Evolutionary conservation across 768 basidiomycete genomes (phyloP).

Genomic region (Mrakia blollopis): DNA sequence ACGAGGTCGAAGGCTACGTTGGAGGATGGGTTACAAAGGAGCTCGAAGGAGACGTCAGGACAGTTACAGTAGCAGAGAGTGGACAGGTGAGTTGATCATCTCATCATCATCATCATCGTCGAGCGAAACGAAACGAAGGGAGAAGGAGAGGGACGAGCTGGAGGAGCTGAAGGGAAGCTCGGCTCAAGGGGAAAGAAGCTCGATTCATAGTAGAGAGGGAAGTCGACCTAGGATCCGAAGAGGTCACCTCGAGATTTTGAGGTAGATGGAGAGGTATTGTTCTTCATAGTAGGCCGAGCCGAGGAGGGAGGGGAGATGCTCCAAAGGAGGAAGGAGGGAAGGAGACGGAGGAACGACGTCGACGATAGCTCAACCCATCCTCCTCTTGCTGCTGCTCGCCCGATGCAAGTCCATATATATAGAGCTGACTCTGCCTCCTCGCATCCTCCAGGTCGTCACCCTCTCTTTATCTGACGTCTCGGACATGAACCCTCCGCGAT

Average conservation of each 20-base stretch:
- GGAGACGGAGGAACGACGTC: background rate
- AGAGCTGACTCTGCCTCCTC: background rate
- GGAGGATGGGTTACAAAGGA: constrained; percentile 32
- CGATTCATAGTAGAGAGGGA: no score
- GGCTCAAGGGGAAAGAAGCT: background rate
- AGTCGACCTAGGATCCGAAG: no score
- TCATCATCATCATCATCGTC: background rate
- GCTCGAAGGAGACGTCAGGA: background rate
- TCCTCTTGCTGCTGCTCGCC: background rate
- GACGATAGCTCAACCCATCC: background rate
- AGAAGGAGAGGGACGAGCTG: background rate
- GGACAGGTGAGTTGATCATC: constrained; percentile 19
- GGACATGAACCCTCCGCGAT: constrained; percentile 47
- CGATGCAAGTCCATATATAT: background rate
- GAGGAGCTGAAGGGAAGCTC: background rate
- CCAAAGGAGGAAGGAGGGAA: background rate
- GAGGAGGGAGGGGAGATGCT: background rate
- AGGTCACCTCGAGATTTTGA: no score
- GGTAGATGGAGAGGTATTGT: no score
- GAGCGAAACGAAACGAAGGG: background rate
- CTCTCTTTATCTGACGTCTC: constrained; percentile 24
- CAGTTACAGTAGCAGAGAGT: constrained; percentile 13
- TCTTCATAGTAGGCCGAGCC: background rate
- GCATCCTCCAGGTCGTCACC: constrained; percentile 11
- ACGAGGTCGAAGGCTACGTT: constrained; percentile 30